phyloP scores from a whole-genome alignment of 2,329 filamentous ascomycete genomes.

The Fusarium illudens region DNA sequence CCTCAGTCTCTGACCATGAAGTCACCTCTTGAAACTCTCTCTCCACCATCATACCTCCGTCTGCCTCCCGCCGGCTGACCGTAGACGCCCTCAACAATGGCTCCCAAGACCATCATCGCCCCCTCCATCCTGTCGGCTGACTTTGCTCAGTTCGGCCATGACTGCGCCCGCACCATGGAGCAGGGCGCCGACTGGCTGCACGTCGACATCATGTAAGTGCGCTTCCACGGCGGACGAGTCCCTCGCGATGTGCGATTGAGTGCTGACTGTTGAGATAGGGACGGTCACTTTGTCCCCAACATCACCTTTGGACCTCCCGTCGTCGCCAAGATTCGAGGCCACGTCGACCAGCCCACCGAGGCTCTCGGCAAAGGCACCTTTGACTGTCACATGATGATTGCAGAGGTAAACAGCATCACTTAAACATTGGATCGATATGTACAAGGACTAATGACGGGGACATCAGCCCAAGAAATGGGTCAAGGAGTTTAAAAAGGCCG shows the following conservation, averaged over 20 bases:
- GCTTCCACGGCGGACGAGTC: neutral
- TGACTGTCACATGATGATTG: constrained; percentile 99
- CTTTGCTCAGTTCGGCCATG: constrained; percentile 87
- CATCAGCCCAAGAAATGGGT: constrained; percentile 95
- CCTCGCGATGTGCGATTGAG: neutral
- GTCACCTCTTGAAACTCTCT: constrained; percentile 22
- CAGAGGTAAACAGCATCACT: constrained; percentile 71
- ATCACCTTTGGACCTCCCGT: constrained; percentile 97
- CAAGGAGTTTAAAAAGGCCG: constrained; percentile 90
- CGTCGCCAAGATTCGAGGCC: constrained; percentile 88
- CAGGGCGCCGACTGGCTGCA: constrained; percentile 93
- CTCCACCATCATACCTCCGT: constrained; percentile 30
- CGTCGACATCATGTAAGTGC: constrained; percentile 82
- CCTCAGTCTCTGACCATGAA: constrained; percentile 11
- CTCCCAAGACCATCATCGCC: constrained; percentile 91
- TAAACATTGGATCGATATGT: neutral
- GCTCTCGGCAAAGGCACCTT: constrained; percentile 87
- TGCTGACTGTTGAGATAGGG: constrained; percentile 63
- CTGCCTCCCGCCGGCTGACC: constrained; percentile 5
- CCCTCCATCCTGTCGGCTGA: constrained; percentile 98
- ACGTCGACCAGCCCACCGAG: constrained; percentile 78
- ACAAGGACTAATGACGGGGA: constrained; percentile 17
- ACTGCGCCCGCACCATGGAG: constrained; percentile 85
- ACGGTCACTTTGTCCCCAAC: constrained; percentile 98
- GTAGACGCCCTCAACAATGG: constrained; percentile 64